These are phyloP conservation scores for Monilinia aucupariae DNA, from an alignment of 2,329 filamentous ascomycete species.

Conservation along the genomic window DNA sequence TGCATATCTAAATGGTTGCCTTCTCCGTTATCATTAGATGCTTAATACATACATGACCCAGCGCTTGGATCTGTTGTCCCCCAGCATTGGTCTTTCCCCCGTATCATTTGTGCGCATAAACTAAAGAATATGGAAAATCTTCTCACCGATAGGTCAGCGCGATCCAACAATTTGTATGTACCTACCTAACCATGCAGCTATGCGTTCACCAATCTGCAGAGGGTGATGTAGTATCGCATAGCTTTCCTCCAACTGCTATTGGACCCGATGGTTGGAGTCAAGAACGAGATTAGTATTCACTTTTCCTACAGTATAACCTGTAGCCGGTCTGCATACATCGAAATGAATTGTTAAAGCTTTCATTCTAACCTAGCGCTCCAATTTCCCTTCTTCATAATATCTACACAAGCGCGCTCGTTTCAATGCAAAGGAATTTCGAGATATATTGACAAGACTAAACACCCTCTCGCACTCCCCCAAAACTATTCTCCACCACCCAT, in stretches of 20 bases:
- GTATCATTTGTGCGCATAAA: background rate
- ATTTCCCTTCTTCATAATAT: conserved; percentile 10
- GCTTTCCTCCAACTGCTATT: background rate
- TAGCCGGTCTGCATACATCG: background rate
- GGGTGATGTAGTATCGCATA: background rate
- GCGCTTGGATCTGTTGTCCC: too few species aligned
- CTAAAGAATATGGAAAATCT: background rate
- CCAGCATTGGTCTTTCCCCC: background rate
- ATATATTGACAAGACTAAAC: conserved; percentile 22
- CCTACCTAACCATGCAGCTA: background rate
- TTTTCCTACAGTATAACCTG: background rate
- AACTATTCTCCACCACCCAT: conserved; percentile 3
- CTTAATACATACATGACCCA: too few species aligned
- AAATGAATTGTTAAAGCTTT: background rate
- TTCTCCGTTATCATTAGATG: background rate
- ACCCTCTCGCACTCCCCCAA: conserved; percentile 5
- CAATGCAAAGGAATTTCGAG: conserved; percentile 9
- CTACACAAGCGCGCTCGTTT: conserved; percentile 14
- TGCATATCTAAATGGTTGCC: background rate
- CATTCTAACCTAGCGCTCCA: background rate
- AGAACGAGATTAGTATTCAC: background rate
- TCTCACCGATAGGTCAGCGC: background rate
- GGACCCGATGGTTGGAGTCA: background rate
- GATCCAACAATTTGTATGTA: background rate
- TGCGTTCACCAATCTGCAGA: background rate